Base-by-base conservation (phyloP, 352 stramenopile species). In the Pythium monospermum region DNA sequence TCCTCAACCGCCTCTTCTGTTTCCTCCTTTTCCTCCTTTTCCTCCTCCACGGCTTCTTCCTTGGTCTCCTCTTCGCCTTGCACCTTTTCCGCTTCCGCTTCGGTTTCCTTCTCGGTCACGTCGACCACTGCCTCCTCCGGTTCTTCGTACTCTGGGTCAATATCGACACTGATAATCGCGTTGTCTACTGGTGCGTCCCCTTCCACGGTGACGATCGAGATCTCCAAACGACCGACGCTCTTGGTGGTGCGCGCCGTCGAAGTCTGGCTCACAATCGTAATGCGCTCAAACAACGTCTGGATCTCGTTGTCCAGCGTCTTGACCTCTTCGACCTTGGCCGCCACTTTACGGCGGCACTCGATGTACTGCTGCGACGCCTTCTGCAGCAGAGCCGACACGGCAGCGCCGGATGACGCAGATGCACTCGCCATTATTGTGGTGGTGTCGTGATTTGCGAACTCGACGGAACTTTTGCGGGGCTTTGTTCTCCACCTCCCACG, bases 281-380 rank as follows among this genome's bases (percentile, higher is more conserved):
- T 92, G 59, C 83, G 68, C 64, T 69, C 54, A 55, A 91, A 91
- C 42, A 86, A 67, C 41, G 68, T 64, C 37, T 76, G 70, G 50
- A 93, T 88, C 68, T 91, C 65, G 51, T 69, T 64, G 44, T 93
- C 80, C 23, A 91, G 61, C 23, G 63, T 53, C 62, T 89, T 87
- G 44, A 89, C 71, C 53, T 88, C 70, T 27, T 93, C 82, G 44
- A 86, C 72, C 66, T 91, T 90, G 56, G 73, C 67, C 32, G 82
- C 83, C 22, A 93, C 75, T 39, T 69, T 80, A 49, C 83, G 83
- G 44, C 82, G 80, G 59, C 83, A 89, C 51, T 85, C 70, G 46
- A 93, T 64, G 62, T 93, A 93, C 54, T 91, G 70, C 61, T 89
- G 76, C 36, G 80, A 91, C 38, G 76, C 71, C 39, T 85, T 76